phyloP scores from a whole-genome alignment of 1,284 basidiomycete species.

The Hortiboletus rubellus region DNA sequence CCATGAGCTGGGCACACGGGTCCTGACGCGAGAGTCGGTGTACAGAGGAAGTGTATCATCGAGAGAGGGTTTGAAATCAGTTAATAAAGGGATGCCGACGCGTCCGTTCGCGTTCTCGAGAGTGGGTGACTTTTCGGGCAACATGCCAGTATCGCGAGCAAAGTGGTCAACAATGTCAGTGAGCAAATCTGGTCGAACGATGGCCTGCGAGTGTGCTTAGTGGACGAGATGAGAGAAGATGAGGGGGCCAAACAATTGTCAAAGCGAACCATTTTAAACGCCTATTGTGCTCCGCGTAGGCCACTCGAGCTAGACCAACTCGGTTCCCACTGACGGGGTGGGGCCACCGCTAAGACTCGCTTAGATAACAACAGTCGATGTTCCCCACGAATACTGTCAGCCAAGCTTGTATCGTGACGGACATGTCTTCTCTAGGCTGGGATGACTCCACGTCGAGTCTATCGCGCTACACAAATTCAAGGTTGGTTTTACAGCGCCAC shows the following conservation, averaged over 20 bases:
- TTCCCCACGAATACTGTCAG: not conserved
- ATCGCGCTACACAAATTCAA: slow-evolving; percentile 14
- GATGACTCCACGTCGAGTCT: slow-evolving; percentile 14
- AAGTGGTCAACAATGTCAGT: not conserved
- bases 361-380: not conserved
- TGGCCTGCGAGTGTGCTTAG: not conserved
- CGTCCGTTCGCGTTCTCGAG: not conserved
- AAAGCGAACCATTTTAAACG: no score
- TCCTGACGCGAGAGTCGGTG: not conserved
- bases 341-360: no score
- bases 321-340: no score
- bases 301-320: no score
- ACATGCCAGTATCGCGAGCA: slow-evolving; percentile 1
- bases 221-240: not conserved
- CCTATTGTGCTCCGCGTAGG: no score
- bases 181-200: not conserved
- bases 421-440: not conserved
- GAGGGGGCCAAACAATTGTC: no score
- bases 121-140: not conserved
- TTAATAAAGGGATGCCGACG: not conserved
- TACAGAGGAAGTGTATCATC: slow-evolving; percentile 29
- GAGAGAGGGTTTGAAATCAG: not conserved
- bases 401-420: not conserved
- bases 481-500: slow-evolving; percentile 16
- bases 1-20: no score